Evolutionary conservation across 2,329 filamentous ascomycete genomes (phyloP).

Genomic region (Sarocladium oryzae): DNA sequence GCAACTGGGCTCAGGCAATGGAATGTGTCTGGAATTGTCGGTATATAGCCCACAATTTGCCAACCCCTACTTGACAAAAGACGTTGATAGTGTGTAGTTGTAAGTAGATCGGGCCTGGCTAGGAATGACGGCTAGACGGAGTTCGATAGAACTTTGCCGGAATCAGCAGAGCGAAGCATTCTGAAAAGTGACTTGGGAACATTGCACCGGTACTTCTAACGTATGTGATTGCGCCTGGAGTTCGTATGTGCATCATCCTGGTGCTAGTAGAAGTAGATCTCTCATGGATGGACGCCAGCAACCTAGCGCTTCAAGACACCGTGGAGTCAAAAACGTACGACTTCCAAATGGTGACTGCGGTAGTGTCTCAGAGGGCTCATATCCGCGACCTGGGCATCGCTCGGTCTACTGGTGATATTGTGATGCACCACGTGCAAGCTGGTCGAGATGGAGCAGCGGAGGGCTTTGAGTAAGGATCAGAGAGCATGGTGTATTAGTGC

Average conservation of each 20-base stretch:
- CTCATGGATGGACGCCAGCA: not conserved
- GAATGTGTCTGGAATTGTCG: not conserved
- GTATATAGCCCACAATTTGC: not conserved
- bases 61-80: no score
- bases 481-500: no score
- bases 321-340: slow-evolving; percentile 3
- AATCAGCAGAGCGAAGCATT: not conserved
- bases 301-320: not conserved
- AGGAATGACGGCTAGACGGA: not conserved
- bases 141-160: not conserved
- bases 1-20: not conserved
- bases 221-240: no score
- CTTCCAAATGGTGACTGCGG: not conserved
- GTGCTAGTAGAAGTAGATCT: no score
- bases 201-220: no score
- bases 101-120: no score
- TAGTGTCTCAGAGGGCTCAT: slow-evolving; percentile 1
- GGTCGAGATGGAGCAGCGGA: no score
- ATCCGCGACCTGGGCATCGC: not conserved
- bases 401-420: not conserved
- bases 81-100: no score
- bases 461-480: no score
- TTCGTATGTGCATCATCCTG: no score
- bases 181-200: not conserved
- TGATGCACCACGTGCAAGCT: not conserved